Conservation (phyloP, 1,139 yeast genomes). For the Spathaspora jeffriesii region DNA sequence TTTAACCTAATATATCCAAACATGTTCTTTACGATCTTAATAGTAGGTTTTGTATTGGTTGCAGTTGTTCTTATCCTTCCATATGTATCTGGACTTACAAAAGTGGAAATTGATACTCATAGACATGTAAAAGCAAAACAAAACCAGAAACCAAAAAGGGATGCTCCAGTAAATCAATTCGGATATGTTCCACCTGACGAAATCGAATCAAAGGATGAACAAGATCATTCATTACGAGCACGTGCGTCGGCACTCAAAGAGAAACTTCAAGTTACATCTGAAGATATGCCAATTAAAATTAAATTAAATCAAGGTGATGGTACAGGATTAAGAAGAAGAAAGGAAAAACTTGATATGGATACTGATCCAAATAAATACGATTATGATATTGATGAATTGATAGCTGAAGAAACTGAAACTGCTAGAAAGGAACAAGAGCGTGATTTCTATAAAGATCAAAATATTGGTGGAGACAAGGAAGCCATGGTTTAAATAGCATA, state of each 20-base stretch:
- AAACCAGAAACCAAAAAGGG: constrained; percentile 8
- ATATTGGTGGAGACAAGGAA: constrained; percentile 30
- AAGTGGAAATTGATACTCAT: constrained; percentile 23
- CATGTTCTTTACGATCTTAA: constrained; percentile 31
- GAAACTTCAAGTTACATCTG: constrained; percentile 32
- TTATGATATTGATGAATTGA: constrained; percentile 32
- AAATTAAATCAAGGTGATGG: constrained; percentile 24
- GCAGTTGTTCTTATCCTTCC: constrained; percentile 36
- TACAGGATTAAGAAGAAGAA: constrained; percentile 20
- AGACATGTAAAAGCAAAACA: constrained; percentile 11
- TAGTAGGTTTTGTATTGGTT: constrained; percentile 28
- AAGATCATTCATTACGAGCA: constrained; percentile 16
- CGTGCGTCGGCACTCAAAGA: constrained; percentile 31
- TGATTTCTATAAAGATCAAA: constrained; percentile 27
- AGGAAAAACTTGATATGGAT: constrained; percentile 34
- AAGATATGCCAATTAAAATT: constrained; percentile 40
- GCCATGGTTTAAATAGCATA: constrained; percentile 23
- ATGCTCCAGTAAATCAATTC: constrained; percentile 6
- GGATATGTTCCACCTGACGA: constrained; percentile 48
- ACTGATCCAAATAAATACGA: constrained; percentile 35
- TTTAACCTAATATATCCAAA: background rate
- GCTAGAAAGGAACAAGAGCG: constrained; percentile 21
- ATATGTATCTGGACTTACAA: constrained; percentile 38
- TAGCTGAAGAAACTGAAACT: constrained; percentile 25
- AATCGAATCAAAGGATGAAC: constrained; percentile 14